Base-by-base conservation (phyloP, 2,329 filamentous ascomycete species). In the Ophiostoma populinum region DNA sequence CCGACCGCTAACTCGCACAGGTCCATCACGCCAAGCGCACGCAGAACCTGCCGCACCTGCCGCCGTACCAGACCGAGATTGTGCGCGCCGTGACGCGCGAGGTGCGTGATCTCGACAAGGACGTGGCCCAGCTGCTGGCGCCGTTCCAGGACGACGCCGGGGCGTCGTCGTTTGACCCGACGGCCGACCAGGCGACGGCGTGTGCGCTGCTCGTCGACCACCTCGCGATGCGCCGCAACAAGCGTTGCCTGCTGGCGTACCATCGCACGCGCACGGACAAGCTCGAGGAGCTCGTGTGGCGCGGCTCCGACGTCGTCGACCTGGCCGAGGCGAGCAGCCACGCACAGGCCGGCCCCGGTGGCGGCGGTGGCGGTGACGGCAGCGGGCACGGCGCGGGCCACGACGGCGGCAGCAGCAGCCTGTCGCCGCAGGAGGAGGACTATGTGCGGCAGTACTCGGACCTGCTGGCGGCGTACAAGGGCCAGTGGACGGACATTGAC, bases 401-500 rank as follows among this genome's bases (percentile, higher is more conserved):
- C 13, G 24, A 9, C 11, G 22, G 13, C 11, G 25, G 9, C 25
- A 73, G 74, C 40, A 87, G 77, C 59, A 87, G 80, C 48, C 60
- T 95, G 40, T 93, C 85, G 48, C 86, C 90, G 0, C 87, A 95
- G 52, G 90, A 98, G 54, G 86, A 94, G 54, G 90, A 95, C 47
- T 98, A 94, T 50, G 80, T 93, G 38, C 69, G 87, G 40, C 78
- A 86, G 49, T 98, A 94, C 51, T 77, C 79, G 44, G 86, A 98
- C 49, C 63, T 98, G 45, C 61, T 98, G 37, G 83, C 87, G n/a
- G 82, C 85, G 2, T 94, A 92, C 57, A 98, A 98, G 54, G 90
- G 90, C 1, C 85, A 93, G 49, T 98, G 87, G 87, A 95, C 87
- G 15, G 90, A 98, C 52, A 80, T 98, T 45, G 90, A 98, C 55